Evolutionary conservation across 176 grass and related monocot genomes (phyloP).

Genomic region (Carex parvula): DNA sequence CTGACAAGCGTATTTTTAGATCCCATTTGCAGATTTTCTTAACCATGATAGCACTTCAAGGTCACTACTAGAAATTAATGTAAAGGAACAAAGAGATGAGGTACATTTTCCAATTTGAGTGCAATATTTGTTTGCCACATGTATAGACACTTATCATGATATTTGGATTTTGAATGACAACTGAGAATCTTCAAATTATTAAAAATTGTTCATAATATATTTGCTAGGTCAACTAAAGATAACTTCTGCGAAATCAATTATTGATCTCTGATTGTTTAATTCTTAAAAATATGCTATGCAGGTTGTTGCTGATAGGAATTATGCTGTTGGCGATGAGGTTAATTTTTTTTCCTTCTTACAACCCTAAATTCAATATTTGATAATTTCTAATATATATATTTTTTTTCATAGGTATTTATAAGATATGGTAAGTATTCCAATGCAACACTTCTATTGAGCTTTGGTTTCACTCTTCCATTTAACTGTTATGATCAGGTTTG

Average conservation of each 20-base stretch:
- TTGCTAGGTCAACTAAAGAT: not conserved
- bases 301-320: slow-evolving; percentile 58
- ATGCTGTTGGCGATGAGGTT: slow-evolving; percentile 70
- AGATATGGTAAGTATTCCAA: slow-evolving; percentile 80
- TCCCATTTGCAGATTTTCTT: slow-evolving; percentile 97
- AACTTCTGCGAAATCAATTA: not conserved
- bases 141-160: not conserved
- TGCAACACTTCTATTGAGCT: slow-evolving; percentile 55
- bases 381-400: slow-evolving; percentile 14
- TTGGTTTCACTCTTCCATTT: slow-evolving; percentile 71
- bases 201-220: not conserved
- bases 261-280: slow-evolving; percentile 16
- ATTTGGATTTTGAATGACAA: slow-evolving; percentile 1
- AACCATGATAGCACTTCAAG: slow-evolving; percentile 55
- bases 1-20: slow-evolving; percentile 46
- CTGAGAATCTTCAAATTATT: slow-evolving; percentile 14
- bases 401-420: slow-evolving; percentile 58
- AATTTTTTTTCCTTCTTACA: not conserved
- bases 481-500: slow-evolving; percentile 78
- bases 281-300: slow-evolving; percentile 25
- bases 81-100: slow-evolving; percentile 58
- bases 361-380: not conserved
- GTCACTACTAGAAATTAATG: slow-evolving; percentile 49
- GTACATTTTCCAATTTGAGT: slow-evolving; percentile 33
- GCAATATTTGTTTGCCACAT: not conserved